These are phyloP conservation scores for Ceratocystis variospora DNA, from an alignment of 2,329 filamentous ascomycete species.

Conservation along the genomic window DNA sequence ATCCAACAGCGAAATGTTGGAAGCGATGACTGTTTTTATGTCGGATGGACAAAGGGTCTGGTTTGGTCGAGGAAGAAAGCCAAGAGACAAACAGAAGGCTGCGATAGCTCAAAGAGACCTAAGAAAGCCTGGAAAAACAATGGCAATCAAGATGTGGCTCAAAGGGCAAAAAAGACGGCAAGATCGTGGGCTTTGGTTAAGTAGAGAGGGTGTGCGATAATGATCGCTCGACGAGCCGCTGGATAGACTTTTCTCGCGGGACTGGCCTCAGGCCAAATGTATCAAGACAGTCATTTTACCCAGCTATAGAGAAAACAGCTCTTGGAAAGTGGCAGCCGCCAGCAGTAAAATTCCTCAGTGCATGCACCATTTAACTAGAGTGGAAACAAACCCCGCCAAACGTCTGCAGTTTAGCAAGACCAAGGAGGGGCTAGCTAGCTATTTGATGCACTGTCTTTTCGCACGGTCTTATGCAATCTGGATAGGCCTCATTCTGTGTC, in stretches of 20 bases:
- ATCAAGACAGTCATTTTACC: background rate
- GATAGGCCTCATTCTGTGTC: too few species aligned
- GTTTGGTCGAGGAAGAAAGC: background rate
- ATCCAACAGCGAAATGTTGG: background rate
- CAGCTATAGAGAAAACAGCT: background rate
- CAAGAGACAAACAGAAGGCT: background rate
- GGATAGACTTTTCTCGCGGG: conserved; percentile 8
- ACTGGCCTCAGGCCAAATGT: conserved; percentile 9
- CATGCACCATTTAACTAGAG: background rate
- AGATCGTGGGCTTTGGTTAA: background rate
- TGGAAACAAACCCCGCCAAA: conserved; percentile 7
- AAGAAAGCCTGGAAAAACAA: background rate
- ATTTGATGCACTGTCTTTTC: background rate
- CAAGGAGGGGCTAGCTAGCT: conserved; percentile 3
- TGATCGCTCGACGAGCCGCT: background rate
- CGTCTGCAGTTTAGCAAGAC: conserved; percentile 1
- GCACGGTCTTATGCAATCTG: background rate
- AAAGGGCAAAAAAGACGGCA: background rate
- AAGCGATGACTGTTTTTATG: background rate
- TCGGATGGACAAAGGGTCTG: background rate
- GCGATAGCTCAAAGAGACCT: background rate
- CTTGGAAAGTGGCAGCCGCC: background rate
- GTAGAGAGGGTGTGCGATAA: conserved; percentile 7
- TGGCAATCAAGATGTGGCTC: too few species aligned
- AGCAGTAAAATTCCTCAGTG: conserved; percentile 6